Base-by-base conservation (phyloP, 2,329 filamentous ascomycete species). In the Thielaviopsis ethacetica region DNA sequence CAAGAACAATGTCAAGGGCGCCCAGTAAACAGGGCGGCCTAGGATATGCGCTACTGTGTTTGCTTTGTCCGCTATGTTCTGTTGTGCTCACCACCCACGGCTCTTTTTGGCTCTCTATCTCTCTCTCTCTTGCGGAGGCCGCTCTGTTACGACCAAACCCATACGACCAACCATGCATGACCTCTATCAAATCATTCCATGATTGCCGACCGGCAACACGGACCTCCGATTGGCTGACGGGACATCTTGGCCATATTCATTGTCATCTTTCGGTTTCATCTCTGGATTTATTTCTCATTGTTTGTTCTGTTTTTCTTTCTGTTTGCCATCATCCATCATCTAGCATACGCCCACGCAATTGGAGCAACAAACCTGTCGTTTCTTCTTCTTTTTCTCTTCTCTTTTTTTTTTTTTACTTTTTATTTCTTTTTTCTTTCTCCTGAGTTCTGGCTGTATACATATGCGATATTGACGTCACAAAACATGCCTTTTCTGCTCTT, bases 1-100 rank as follows among this genome's bases (percentile, higher is more conserved):
- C 56, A 83, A 86, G 71, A 71, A 79, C 62, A 82, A 79, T 63
- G 75, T 84, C 59, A 75, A 73, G 60, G 78, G 73, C 58, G 77
- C 79, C 6, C 69, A 78, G 68, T 82, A 68, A 73, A 59, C 59
- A 56, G 30, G 34, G 21, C 53, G 7, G n/a, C 51, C 50, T 21
- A 27, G 19, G 30, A 34, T 4, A 34, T 9, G 6, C 30, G 30
- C 30, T 34, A 34, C 7, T 49, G 5, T 21, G 44, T 21, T 21
- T 49, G 3, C 27, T 54, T 54, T 56, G 52, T 49, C 27, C 57
- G n/a, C 24, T 49, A 13, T 54, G 54, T 47, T 59, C 50, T 34
- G 21, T 56, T 57, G 47, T 21, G 12, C 27, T 52, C 27, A 10
- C 15, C 53, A 12, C n/a, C 30, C 38, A 12, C 24, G 34, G 10